Conservation (phyloP, 768 basidiomycete genomes). For the Dioszegia hungarica region DNA sequence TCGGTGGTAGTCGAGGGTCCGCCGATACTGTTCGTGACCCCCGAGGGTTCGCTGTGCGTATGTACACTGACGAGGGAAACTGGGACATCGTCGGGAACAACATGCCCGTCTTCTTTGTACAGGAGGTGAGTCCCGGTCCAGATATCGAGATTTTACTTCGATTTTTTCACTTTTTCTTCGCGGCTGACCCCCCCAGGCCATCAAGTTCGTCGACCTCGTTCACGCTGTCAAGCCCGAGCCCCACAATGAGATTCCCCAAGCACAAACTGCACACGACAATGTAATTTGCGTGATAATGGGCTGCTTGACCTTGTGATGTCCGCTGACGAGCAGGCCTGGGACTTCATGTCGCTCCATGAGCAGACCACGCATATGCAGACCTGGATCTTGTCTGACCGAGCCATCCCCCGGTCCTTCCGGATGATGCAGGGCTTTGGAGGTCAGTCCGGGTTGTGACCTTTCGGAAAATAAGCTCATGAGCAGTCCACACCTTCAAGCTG, state of each 20-base stretch:
- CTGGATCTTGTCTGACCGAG: constrained; percentile 83
- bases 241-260: constrained; percentile 61
- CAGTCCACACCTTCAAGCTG: constrained; percentile 75
- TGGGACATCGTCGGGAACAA: constrained; percentile 26
- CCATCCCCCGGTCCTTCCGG: constrained; percentile 74
- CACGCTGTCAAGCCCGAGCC: constrained; percentile 88
- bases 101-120: constrained; percentile 50
- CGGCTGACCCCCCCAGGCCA: constrained; percentile 35
- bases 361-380: constrained; percentile 53
- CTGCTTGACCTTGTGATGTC: too few species aligned
- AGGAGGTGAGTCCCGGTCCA: constrained; percentile 27
- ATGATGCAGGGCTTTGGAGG: constrained; percentile 75
- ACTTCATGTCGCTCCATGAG: constrained; percentile 67
- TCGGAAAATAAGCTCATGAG: too few species aligned
- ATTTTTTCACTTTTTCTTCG: too few species aligned
- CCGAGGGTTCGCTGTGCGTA: constrained; percentile 76
- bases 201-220: constrained; percentile 80
- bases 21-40: constrained; percentile 72
- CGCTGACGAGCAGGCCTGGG: constrained; percentile 58
- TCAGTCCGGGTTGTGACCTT: too few species aligned
- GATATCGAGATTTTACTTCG: too few species aligned
- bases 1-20: constrained; percentile 70
- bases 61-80: constrained; percentile 79
- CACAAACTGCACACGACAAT: constrained; percentile 60
- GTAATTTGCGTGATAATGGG: too few species aligned